A percentile compares a stretch with the other conserved stretches of the same genome.
These are phyloP conservation scores for Neonothopanus nambi DNA, from an alignment of 1,284 basidiomycete genomes.

Conservation along the genomic window DNA sequence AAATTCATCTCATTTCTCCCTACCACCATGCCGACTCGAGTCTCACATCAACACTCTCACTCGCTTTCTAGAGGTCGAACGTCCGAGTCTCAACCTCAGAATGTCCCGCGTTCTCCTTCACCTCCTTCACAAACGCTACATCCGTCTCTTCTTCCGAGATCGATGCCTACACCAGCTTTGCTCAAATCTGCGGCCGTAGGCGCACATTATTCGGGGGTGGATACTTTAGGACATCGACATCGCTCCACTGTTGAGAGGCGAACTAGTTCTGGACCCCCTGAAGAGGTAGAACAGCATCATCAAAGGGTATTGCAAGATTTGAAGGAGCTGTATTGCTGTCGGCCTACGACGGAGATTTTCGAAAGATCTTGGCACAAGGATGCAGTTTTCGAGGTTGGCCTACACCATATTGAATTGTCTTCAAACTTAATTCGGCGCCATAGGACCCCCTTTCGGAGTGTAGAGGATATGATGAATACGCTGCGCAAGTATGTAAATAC, in stretches of 20 bases:
- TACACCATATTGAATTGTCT: slow-evolving; percentile 1
- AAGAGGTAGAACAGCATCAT: slow-evolving; percentile 39
- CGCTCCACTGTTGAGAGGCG: slow-evolving; percentile 29
- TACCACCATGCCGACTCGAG: too few relatives aligned
- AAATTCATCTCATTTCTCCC: too few relatives aligned
- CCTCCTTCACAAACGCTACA: slow-evolving; percentile 48
- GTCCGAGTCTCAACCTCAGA: slow-evolving; percentile 23
- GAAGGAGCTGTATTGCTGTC: slow-evolving; percentile 58
- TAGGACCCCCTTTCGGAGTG: slow-evolving; percentile 55
- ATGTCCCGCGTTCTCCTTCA: slow-evolving; percentile 32
- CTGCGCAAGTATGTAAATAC: slow-evolving; percentile 47
- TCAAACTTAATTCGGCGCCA: slow-evolving; percentile 6
- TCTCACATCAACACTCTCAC: neutral
- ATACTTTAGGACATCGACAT: slow-evolving; percentile 34
- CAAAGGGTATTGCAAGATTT: slow-evolving; percentile 51
- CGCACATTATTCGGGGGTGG: slow-evolving; percentile 56
- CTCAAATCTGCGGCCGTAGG: slow-evolving; percentile 56
- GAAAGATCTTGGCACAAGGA: slow-evolving; percentile 57
- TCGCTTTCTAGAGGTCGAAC: slow-evolving; percentile 16
- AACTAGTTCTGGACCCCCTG: slow-evolving; percentile 27
- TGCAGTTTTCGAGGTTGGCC: slow-evolving; percentile 58
- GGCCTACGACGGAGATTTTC: slow-evolving; percentile 57
- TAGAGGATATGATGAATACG: slow-evolving; percentile 53
- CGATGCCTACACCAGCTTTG: slow-evolving; percentile 50
- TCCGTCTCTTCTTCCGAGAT: slow-evolving; percentile 36